phyloP scores from a whole-genome alignment of 805 yeast species.

The Peterozyma xylosa region DNA sequence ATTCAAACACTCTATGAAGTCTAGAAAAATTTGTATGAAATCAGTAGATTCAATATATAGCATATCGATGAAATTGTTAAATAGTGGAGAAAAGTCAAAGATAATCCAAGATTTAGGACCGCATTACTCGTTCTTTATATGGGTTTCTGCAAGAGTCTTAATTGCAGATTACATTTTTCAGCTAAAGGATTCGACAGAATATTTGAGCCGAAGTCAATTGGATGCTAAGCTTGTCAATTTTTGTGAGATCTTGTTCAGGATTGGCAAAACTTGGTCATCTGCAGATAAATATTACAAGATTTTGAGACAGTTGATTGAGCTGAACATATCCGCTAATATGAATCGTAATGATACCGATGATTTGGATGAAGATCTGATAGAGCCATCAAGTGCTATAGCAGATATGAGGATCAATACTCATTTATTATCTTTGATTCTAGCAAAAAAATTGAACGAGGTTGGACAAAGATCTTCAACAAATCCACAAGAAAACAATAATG shows the following conservation, averaged over 20 bases:
- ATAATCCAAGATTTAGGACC: constrained; percentile 16
- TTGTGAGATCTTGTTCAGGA: constrained; percentile 13
- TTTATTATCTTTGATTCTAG: constrained; percentile 20
- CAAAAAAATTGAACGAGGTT: constrained; percentile 14
- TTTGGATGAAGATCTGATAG: constrained; percentile 22
- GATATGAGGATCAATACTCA: constrained; percentile 25
- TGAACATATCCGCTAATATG: constrained; percentile 10
- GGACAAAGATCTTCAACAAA: too few relatives aligned
- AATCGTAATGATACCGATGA: constrained; percentile 15
- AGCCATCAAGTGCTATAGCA: constrained; percentile 28
- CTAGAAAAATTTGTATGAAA: constrained; percentile 13
- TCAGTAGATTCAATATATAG: constrained; percentile 4
- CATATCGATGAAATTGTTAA: neutral
- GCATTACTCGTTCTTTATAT: constrained; percentile 22
- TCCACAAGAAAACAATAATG: neutral
- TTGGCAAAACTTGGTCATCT: constrained; percentile 21
- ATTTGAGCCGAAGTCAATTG: neutral
- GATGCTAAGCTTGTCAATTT: constrained; percentile 7
- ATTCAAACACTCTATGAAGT: constrained; percentile 14
- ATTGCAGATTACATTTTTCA: constrained; percentile 18
- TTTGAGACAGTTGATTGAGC: constrained; percentile 16
- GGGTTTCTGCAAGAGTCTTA: constrained; percentile 25
- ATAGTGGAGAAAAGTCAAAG: neutral
- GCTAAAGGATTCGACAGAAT: neutral
- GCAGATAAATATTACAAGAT: constrained; percentile 21